Conservation (phyloP, 805 yeast species). For the Torulaspora indica region DNA sequence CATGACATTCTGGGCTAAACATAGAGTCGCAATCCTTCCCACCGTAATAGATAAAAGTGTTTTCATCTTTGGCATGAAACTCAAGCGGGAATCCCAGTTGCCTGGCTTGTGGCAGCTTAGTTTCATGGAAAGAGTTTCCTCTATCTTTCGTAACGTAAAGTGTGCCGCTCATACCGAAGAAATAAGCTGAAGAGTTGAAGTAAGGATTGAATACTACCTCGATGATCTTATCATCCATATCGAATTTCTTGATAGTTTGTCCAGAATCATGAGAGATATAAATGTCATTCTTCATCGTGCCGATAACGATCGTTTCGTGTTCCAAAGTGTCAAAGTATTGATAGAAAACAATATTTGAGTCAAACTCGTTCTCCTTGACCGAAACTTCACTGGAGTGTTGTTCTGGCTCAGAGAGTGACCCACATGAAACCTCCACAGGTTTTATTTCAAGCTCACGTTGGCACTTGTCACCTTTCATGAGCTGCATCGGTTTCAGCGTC, state of each 20-base stretch:
- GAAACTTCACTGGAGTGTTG: conserved; percentile 33
- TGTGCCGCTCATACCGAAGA: conserved; percentile 44
- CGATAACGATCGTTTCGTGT: conserved; percentile 62
- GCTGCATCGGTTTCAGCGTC: conserved; percentile 18
- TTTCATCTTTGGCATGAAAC: conserved; percentile 55
- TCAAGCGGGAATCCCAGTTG: conserved; percentile 43
- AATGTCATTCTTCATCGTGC: conserved; percentile 48
- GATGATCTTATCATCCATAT: conserved; percentile 36
- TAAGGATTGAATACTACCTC: conserved; percentile 59
- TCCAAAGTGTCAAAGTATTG: conserved; percentile 42
- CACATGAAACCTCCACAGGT: conserved; percentile 32
- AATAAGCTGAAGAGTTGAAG: conserved; percentile 31
- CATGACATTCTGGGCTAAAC: conserved; percentile 47
- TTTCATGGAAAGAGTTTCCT: conserved; percentile 49
- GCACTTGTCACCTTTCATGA: conserved; percentile 22
- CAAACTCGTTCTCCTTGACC: conserved; percentile 42
- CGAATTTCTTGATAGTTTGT: conserved; percentile 41
- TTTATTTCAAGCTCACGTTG: conserved; percentile 23
- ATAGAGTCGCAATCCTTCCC: conserved; percentile 52
- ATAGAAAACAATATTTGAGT: conserved; percentile 51
- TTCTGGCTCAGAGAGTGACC: conserved; percentile 15
- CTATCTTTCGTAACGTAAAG: conserved; percentile 64
- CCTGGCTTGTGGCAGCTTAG: conserved; percentile 50
- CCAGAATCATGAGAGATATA: conserved; percentile 75
- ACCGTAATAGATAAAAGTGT: conserved; percentile 67